Base-by-base conservation (phyloP, 1,284 basidiomycete species). In the Cryptococcus sp. region DNA sequence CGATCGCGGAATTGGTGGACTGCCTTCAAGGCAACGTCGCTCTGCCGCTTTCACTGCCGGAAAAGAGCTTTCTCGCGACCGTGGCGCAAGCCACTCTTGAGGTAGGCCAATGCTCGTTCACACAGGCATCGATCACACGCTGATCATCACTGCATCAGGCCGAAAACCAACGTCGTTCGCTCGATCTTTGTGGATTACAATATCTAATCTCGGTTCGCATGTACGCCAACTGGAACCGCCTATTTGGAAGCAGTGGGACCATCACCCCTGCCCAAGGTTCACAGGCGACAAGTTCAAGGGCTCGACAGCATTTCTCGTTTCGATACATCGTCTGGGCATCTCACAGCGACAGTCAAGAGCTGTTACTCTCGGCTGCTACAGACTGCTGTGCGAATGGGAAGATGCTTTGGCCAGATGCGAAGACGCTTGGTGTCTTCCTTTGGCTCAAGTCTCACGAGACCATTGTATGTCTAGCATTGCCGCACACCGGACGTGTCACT, bases 281-380 rank as follows among this genome's bases (percentile, higher is more conserved):
- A 22, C 15, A 16, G 15, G 44, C 49, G 6, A 56, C 51, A 3
- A 19, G 13, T 10, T 26, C 17, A 29, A 52, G 40, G 38, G 55
- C 46, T 40, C 20, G 37, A 7, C 43, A 54, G 61, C 86, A 90
- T 16, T 81, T 95, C 50, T 86, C 90, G 20, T 94, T 90, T 74
- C 86, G 93, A 40, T 94, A 97, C 73, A 91, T 94, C 79, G 83
- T 95, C 10, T 98, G 93, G 93, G 94, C 93, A 0, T 93, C 89
- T 68, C 89, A 95, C 70, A 96, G 93, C 72, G 89, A 95, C 74
- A 90, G 86, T 67, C 93, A 98, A 69, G 90, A 89, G 22, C 77
- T 95, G 40, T 78, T 98, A 15, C 75, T 97, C 38, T 81, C 83
- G 23, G 86, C 87, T 2, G 88, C 90, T 0, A 83, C 83, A 3